Evolutionary conservation across 768 basidiomycete genomes (phyloP).

Genomic region (Collybia sordida): DNA sequence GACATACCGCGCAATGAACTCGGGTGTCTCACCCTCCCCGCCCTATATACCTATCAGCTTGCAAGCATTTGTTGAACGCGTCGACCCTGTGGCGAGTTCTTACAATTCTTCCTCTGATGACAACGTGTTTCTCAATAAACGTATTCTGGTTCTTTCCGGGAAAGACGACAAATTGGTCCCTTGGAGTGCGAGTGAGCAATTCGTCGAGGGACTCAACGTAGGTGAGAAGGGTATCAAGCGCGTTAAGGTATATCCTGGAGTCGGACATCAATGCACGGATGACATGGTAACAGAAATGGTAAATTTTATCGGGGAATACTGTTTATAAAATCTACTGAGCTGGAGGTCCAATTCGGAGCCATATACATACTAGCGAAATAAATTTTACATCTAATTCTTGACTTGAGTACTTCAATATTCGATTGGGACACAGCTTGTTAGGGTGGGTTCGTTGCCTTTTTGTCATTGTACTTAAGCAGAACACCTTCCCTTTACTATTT

Average conservation of each 20-base stretch:
- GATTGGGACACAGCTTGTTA: too few relatives aligned
- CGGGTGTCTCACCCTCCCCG: constrained; percentile 40
- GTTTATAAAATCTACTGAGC: too few relatives aligned
- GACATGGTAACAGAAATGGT: constrained; percentile 56
- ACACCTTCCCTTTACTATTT: too few relatives aligned
- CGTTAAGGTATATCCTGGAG: constrained; percentile 50
- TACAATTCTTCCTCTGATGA: constrained; percentile 32
- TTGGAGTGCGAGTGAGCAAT: constrained; percentile 52
- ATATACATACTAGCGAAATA: too few relatives aligned
- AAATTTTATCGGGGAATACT: constrained; percentile 26
- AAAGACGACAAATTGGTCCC: constrained; percentile 67
- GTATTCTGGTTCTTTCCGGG: constrained; percentile 72
- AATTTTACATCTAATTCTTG: too few relatives aligned
- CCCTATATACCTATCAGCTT: constrained; percentile 61
- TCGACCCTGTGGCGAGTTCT: constrained; percentile 39
- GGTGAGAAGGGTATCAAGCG: constrained; percentile 55
- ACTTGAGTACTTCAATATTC: too few relatives aligned
- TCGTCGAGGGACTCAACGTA: constrained; percentile 55
- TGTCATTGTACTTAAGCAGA: too few relatives aligned
- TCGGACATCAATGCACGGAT: constrained; percentile 62
- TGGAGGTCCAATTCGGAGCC: too few relatives aligned
- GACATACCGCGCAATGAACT: constrained; percentile 47
- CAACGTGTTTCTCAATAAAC: constrained; percentile 71
- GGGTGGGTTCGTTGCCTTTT: too few relatives aligned
- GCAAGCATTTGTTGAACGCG: constrained; percentile 39